Evolutionary conservation across 768 basidiomycete species (phyloP), one percentile per base, ranked within the genome.

Genomic region (Pulveroboletus sp.): DNA sequence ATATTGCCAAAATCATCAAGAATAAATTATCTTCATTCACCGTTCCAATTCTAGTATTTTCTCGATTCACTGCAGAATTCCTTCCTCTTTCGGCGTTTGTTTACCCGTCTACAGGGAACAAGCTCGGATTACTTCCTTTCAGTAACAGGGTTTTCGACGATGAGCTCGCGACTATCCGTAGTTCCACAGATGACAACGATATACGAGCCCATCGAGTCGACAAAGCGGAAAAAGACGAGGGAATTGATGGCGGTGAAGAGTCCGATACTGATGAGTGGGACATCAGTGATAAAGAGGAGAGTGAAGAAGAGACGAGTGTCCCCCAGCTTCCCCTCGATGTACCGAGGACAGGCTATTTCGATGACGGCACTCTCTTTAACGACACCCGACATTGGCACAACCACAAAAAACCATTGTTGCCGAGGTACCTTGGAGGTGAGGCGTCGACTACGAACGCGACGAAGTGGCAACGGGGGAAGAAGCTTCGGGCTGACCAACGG

Each of bases 381-480:
- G 84, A 85, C 54, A 73, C 71, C 0, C 70, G 63, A 15, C 83
- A 84, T 57, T 84, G 84, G 84, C 84, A 85, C 55, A 78, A 74
- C 47, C 63, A 68, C 46, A 62, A 64, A 37, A 75, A 66, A 30
- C 47, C 76, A 0, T 69, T 84, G 18, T 60, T 86, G 1, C 82
- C 83, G 4, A 69, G 72, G 17, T 75, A 81, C 60, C 69, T 78
- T 0, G 82, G 81, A 3, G 81, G 81, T 1, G 70, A 73, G 14
- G 62, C 65, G 7, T 43, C 61, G 1, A 42, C 59, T 3, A 62
- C 69, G 46, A 61, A 61, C 1, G 40, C 55, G 30, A 68, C 72
- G 42, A 71, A 62, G 47, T 57, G 71, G 63, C 67, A 70, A 46
- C 71, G 73, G 26, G 64, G 47, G 51, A 71, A 62, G 55, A 63